These are phyloP conservation scores for Raddia guianensis DNA, from an alignment of 176 grass and related monocot genomes.

Conservation along the genomic window DNA sequence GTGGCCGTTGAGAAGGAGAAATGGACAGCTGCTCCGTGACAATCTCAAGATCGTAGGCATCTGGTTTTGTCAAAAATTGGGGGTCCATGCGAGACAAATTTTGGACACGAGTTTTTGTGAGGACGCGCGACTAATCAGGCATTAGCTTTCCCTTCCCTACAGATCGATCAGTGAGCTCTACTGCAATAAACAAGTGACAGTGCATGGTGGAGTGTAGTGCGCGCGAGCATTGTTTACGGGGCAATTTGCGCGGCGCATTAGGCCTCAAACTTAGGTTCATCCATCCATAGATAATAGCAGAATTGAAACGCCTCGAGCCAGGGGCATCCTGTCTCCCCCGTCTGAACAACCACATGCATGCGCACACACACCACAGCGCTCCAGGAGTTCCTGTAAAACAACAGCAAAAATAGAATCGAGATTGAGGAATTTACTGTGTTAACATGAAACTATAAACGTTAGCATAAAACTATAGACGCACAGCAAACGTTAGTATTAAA, in stretches of 20 bases:
- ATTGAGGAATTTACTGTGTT: too few species aligned
- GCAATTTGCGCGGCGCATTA: not conserved
- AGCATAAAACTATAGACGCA: too few species aligned
- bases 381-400: too few species aligned
- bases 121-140: not conserved
- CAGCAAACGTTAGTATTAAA: too few species aligned
- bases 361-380: not conserved
- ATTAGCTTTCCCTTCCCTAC: not conserved
- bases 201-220: too few species aligned
- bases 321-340: not conserved
- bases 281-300: too few species aligned
- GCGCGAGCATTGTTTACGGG: not conserved
- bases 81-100: not conserved
- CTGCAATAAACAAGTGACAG: not conserved
- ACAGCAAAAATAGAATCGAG: too few species aligned
- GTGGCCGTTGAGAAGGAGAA: too few species aligned
- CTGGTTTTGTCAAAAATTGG: not conserved
- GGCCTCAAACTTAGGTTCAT: not conserved
- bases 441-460: too few species aligned
- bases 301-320: not conserved
- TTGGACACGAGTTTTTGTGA: not conserved
- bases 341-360: not conserved
- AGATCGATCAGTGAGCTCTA: not conserved
- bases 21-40: too few species aligned
- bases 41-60: too few species aligned